Evolutionary conservation across 208 protist species (phyloP).

Genomic region (Leishmania braziliensis): DNA sequence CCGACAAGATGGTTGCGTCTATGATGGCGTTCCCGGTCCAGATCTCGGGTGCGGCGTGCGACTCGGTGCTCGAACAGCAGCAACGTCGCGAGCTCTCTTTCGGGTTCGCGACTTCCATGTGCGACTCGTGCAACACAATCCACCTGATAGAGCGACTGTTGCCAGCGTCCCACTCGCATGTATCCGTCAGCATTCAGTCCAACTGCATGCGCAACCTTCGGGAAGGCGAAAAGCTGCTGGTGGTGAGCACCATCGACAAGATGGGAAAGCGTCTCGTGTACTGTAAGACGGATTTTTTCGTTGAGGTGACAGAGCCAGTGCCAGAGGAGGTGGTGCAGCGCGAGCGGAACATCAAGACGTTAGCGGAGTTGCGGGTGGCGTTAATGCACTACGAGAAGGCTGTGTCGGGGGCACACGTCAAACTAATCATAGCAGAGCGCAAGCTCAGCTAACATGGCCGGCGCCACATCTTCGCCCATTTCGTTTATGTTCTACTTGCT

Average conservation of each 20-base stretch:
- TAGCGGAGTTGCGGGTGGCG: constrained; percentile 42
- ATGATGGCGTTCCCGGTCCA: constrained; percentile 67
- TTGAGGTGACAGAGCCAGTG: constrained; percentile 21
- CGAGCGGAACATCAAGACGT: constrained; percentile 25
- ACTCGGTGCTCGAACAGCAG: constrained; percentile 11
- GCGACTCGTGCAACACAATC: constrained; percentile 69
- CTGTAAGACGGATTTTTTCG: constrained; percentile 51
- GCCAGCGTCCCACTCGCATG: constrained; percentile 48
- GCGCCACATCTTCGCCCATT: background rate
- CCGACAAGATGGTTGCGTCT: constrained; percentile 15
- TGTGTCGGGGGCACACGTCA: constrained; percentile 61
- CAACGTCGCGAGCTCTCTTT: constrained; percentile 24
- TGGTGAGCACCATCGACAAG: constrained; percentile 73
- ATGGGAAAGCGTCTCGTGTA: constrained; percentile 76
- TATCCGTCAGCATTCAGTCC: constrained; percentile 66
- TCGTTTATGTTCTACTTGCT: background rate
- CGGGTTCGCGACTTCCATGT: constrained; percentile 50
- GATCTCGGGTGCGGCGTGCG: constrained; percentile 45
- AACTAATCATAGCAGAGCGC: constrained; percentile 48
- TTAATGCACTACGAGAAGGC: constrained; percentile 45
- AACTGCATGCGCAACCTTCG: constrained; percentile 40
- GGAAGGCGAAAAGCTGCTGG: constrained; percentile 46
- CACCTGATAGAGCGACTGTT: constrained; percentile 73
- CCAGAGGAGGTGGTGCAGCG: constrained; percentile 17
- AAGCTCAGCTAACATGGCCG: constrained; percentile 17